Evolutionary conservation across 179 eudicot species (phyloP).

Genomic region (Heliamphora pulchella): DNA sequence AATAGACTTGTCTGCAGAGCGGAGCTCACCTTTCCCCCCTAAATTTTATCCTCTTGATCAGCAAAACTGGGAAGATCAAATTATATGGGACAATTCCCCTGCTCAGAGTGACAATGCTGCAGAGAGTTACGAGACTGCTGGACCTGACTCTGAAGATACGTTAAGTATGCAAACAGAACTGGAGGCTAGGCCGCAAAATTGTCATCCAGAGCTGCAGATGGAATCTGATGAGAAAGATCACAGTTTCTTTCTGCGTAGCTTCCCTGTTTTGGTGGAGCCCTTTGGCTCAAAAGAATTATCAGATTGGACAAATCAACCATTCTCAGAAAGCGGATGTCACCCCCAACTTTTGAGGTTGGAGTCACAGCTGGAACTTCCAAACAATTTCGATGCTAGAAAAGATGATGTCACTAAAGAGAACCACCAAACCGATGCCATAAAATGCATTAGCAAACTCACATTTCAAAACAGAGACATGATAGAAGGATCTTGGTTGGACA

Average conservation of each 20-base stretch:
- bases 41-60: conserved; percentile 75
- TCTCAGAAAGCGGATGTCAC: conserved; percentile 36
- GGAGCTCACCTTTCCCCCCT: conserved; percentile 34
- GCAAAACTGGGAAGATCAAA: conserved; percentile 85
- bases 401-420: conserved; percentile 38
- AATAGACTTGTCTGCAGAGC: conserved; percentile 32
- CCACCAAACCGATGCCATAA: conserved; percentile 40
- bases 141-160: conserved; percentile 46
- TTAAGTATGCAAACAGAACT: conserved; percentile 31
- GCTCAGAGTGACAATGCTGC: conserved; percentile 36
- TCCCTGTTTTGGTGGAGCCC: conserved; percentile 48
- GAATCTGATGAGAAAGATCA: conserved; percentile 35
- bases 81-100: conserved; percentile 81
- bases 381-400: conserved; percentile 28
- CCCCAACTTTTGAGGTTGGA: conserved; percentile 84
- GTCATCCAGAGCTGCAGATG: conserved; percentile 19
- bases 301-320: conserved; percentile 16
- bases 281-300: conserved; percentile 43
- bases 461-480: conserved; percentile 65
- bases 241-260: conserved; percentile 24
- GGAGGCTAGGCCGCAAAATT: conserved; percentile 18
- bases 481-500: conserved; percentile 88
- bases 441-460: conserved; percentile 63
- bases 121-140: conserved; percentile 66
- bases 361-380: conserved; percentile 38